phyloP scores from a whole-genome alignment of 805 yeast species.

The Zygosaccharomyces lentus region DNA sequence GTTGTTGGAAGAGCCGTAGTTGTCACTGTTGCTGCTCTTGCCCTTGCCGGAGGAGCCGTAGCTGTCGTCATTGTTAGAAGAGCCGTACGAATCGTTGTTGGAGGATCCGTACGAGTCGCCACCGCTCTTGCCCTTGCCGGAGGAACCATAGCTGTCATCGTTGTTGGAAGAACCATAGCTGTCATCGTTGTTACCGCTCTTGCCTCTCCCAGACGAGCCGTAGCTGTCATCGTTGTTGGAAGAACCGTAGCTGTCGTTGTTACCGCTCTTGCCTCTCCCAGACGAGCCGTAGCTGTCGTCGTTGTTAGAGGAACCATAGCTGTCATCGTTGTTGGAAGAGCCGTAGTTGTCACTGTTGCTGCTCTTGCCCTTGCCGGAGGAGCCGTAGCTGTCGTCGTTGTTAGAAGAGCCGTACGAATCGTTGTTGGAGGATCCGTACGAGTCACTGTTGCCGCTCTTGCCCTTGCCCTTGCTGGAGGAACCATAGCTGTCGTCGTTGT shows the following conservation, averaged over 20 bases:
- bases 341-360: conserved; percentile 23
- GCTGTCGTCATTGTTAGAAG: conserved; percentile 9
- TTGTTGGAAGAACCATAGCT: conserved; percentile 29
- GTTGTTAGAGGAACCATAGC: conserved; percentile 22
- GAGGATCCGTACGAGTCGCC: conserved; percentile 9
- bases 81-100: conserved; percentile 10
- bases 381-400: conserved; percentile 20
- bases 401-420: conserved; percentile 24
- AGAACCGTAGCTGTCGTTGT: conserved; percentile 20
- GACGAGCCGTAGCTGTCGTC: conserved; percentile 25
- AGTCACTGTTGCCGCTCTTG: conserved; percentile 19
- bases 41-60: conserved; percentile 12
- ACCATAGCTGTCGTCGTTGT: conserved; percentile 24
- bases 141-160: conserved; percentile 24
- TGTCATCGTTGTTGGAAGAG: conserved; percentile 17
- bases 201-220: conserved; percentile 18
- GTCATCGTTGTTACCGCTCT: conserved; percentile 23
- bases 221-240: conserved; percentile 9
- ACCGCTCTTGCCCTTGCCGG: conserved; percentile 25
- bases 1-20: conserved; percentile 17
- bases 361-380: conserved; percentile 25
- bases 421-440: conserved; percentile 14
- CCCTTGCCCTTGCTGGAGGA: conserved; percentile 28
- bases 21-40: conserved; percentile 13
- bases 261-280: conserved; percentile 18